Base-by-base conservation (phyloP, 306 rosid species). In the Macrotyloma uniflorum region DNA sequence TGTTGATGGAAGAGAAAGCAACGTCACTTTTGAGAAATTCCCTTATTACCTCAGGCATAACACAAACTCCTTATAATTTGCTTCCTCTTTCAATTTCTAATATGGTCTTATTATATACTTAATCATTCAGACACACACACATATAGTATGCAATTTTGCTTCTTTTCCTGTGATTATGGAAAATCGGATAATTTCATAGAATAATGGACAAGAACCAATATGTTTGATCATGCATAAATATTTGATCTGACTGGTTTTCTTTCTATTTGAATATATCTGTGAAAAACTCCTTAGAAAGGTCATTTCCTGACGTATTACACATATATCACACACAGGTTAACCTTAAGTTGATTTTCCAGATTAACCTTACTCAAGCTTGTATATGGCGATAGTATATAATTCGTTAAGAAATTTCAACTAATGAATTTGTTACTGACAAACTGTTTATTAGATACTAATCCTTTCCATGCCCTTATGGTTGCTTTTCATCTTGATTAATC, bases 1-100 rank as follows among this genome's bases (percentile, higher is more conserved):
- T 54, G 84, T 91, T 65, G 91, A 95, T 43, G 99, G 98, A 72
- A 87, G 96, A 82, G 91, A 93, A 20, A 91, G 89, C 87, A 91
- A 85, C 22, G 90, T 90, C 89, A 93, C 97, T 14, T 95, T 95
- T 9, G 94, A 91, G 79, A 74, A 95, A 67, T 95, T 95, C 74
- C 99, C 99, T 38, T 91, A 93, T 76, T 90, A 91, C 40, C 93
- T 95, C 79, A 93, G 98, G 99, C 76, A 51, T 40, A 2, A 4
- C 46, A 18, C 58, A 11, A 11, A 64, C 45, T 26, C 18, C 47
- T 46, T 58, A n/a, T n/a, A 5, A 0, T 43, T 26, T 63, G 4
- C 38, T 62, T 70, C 24, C 65, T 46, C 32, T 50, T 58, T 15
- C 23, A 22, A 13, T 28, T 30, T 35, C 18, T 8, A 46, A 4